phyloP scores from a whole-genome alignment of 768 basidiomycete genomes.

The Suillus bovinus region DNA sequence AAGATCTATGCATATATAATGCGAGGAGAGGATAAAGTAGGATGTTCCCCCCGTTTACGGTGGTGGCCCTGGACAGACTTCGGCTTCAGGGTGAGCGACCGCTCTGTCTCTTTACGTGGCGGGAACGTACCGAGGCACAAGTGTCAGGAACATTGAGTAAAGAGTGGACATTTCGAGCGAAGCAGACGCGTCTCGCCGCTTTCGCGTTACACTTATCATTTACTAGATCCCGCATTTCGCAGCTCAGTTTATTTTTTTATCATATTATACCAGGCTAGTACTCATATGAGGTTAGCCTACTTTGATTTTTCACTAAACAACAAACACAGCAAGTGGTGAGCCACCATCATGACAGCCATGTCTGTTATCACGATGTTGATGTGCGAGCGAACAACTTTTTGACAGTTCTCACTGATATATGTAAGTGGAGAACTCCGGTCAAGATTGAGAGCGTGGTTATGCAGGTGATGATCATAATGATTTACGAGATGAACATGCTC shows the following conservation, averaged over 20 bases:
- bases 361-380: not conserved
- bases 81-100: not conserved
- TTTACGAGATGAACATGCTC: constrained; percentile 1
- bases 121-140: not conserved
- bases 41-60: no score
- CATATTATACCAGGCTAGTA: not conserved
- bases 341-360: not conserved
- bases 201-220: not conserved
- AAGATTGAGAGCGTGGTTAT: not conserved
- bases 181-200: not conserved
- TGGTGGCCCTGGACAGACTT: not conserved
- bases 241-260: not conserved
- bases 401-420: constrained; percentile 4
- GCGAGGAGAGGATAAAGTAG: no score
- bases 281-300: not conserved
- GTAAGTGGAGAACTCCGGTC: not conserved
- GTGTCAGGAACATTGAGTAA: not conserved
- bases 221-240: not conserved
- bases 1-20: no score
- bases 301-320: not conserved
- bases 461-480: not conserved
- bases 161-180: not conserved
- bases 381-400: not conserved
- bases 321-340: not conserved
- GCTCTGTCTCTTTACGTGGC: not conserved